Base-by-base conservation (phyloP, 2,329 filamentous ascomycete species). In the Tolypocladium amazonense region DNA sequence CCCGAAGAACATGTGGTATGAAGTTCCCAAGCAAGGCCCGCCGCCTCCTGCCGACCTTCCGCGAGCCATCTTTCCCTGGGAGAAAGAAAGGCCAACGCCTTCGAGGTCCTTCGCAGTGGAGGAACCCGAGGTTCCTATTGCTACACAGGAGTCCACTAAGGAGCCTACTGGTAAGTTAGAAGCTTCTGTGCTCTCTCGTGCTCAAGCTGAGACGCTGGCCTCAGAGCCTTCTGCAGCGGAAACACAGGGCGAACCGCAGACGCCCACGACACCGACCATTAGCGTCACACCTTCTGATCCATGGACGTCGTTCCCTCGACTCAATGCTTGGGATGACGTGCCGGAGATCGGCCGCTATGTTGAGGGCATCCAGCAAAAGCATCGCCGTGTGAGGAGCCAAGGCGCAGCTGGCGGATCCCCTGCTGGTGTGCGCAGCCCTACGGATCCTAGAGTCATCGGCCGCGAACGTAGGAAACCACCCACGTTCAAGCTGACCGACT, bases 261-360 rank as follows among this genome's bases (percentile, higher is more conserved):
- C 82, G 37, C 77, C 81, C 58, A 71, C 72, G 52, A 81, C 80
- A 57, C 78, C 81, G 33, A 78, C 76, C 35, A 75, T 80, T 61
- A 73, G 73, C 53, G 65, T 77, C 60, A 75, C 73, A 27, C 69
- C 79, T 43, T 76, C 82, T 56, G 80, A 87, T 67, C 81, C 86
- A 25, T 96, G 90, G 89, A 82, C 85, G 63, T 81, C 81, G 55
- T 96, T 88, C 71, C 79, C 84, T n/a, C 82, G 86, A 55, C 84
- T 80, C 57, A 99, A 97, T 72, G 92, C 91, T 20, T 99, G 94
- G 94, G 94, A 99, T 68, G 89, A 90, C 58, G 83, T 95, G 58
- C 89, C 90, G 15, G 88, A 90, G 65, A 99, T 99, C 67, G 87
- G 90, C 68, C 83, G 84, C 63, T 99, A 97, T 70, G 89, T 97